Evolutionary conservation across 257 asterid species (phyloP), one percentile per base, ranked within the genome.

Genomic region (Fraxinus pennsylvanica): DNA sequence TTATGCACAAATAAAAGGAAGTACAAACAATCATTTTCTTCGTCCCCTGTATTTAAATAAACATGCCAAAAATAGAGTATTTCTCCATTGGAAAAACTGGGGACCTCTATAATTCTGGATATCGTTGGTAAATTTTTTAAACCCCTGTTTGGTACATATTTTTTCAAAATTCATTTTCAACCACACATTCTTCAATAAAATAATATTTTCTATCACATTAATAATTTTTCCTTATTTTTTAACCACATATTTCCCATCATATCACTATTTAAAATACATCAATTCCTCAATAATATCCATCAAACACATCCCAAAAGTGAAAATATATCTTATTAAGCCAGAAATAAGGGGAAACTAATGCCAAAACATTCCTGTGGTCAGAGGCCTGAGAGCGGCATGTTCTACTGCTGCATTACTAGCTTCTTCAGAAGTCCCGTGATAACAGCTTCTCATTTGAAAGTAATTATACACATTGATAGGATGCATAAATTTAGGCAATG

Each of bases 391-490:
- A 47, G 41, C 2, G 0, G 29, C 73, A 15, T 47, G 61, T 30
- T 15, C 72, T 19, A 10, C 45, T 39, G 15, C 72, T 39, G 27
- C 63, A 57, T 30, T 6, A 52, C 45, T 41, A 74, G 47, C 68
- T 66, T 52, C 50, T 14, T 13, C 14, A 59, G 71, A 45, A 69
- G 52, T 43, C 17, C 52, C 17, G 52, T 43, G 52, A 45, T 45
- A 13, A 73, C 35, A 74, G 68, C 72, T 30, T 76, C 68, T 69
- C 68, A 71, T 27, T 32, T 15, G 57, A 78, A 73, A 73, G 59
- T 41, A 68, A 41, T 52, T 69, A 22, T 59, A 68, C 72, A 74
- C 52, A 45, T 14, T 25, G 32, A 9, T 5, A 30, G 27, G 7
- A 36, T 61, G 30, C 76, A 35, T 43, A 33, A 4, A 38, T 27